Evolutionary conservation across 176 grass and related monocot species (phyloP).

Genomic region (Melocanna baccifera): DNA sequence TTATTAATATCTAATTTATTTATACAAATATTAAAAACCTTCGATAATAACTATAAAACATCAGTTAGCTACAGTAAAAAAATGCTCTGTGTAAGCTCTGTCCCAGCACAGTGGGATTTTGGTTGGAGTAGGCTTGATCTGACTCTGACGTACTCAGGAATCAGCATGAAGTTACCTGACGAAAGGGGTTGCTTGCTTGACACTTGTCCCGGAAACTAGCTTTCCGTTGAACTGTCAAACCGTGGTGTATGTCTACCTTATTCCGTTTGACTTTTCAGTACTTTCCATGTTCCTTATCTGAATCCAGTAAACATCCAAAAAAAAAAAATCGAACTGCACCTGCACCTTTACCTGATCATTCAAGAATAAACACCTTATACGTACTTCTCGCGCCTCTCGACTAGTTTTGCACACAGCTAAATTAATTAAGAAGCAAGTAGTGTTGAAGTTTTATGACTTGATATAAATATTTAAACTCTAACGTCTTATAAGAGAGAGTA

Average conservation of each 20-base stretch:
- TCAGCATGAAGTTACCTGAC: conserved; percentile 31
- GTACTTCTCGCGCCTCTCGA: not conserved
- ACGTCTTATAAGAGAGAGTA: too few relatives aligned
- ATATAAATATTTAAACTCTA: too few relatives aligned
- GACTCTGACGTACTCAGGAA: conserved; percentile 14
- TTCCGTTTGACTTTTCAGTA: not conserved
- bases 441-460: too few relatives aligned
- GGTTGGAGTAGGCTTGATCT: not conserved
- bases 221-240: conserved; percentile 32
- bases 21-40: too few relatives aligned
- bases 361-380: not conserved
- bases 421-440: not conserved
- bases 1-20: too few relatives aligned
- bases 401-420: not conserved
- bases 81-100: too few relatives aligned
- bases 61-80: too few relatives aligned
- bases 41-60: too few relatives aligned
- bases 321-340: not conserved
- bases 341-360: not conserved
- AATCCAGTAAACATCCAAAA: not conserved
- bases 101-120: not conserved
- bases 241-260: not conserved
- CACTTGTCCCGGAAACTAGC: conserved; percentile 29
- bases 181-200: not conserved
- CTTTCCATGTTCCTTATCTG: conserved; percentile 7